phyloP scores from a whole-genome alignment of 192 early-diverging fungal species.

The Kickxella alabastrina region DNA sequence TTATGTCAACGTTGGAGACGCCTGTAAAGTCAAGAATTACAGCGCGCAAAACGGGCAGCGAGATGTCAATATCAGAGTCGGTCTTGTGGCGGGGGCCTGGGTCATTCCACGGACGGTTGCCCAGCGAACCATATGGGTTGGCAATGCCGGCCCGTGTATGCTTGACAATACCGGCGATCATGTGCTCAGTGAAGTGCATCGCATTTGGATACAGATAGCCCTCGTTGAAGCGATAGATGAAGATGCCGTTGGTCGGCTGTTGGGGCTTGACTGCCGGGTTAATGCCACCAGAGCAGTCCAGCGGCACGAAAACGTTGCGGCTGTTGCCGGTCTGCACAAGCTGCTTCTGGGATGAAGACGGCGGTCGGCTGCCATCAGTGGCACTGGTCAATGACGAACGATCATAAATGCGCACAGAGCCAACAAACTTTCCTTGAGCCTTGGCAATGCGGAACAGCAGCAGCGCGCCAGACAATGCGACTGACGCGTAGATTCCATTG shows the following conservation, averaged over 20 bases:
- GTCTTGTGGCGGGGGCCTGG: slow-evolving; percentile 46
- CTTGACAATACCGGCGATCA: slow-evolving; percentile 50
- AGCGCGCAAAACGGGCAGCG: slow-evolving; percentile 57
- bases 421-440: slow-evolving; percentile 46
- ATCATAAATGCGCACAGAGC: slow-evolving; percentile 37
- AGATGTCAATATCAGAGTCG: slow-evolving; percentile 37
- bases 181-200: slow-evolving; percentile 49
- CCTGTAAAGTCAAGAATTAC: slow-evolving; percentile 79
- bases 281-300: slow-evolving; percentile 49
- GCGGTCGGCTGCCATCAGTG: background rate
- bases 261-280: slow-evolving; percentile 27
- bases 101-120: slow-evolving; percentile 60
- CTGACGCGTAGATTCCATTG: slow-evolving; percentile 76
- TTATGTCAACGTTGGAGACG: slow-evolving; percentile 75
- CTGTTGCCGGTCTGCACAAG: background rate
- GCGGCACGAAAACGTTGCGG: slow-evolving; percentile 68
- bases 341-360: no score
- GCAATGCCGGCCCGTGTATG: slow-evolving; percentile 44
- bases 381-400: background rate
- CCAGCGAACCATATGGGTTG: slow-evolving; percentile 45
- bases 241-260: slow-evolving; percentile 28
- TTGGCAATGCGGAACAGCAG: slow-evolving; percentile 75
- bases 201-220: slow-evolving; percentile 51
- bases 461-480: slow-evolving; percentile 63
- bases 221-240: slow-evolving; percentile 50